Percentiles rank a stretch among this genome's conserved stretches.
These are phyloP conservation scores for Fusarium decemcellulare DNA, from an alignment of 2,329 filamentous ascomycete genomes.

Conservation along the genomic window DNA sequence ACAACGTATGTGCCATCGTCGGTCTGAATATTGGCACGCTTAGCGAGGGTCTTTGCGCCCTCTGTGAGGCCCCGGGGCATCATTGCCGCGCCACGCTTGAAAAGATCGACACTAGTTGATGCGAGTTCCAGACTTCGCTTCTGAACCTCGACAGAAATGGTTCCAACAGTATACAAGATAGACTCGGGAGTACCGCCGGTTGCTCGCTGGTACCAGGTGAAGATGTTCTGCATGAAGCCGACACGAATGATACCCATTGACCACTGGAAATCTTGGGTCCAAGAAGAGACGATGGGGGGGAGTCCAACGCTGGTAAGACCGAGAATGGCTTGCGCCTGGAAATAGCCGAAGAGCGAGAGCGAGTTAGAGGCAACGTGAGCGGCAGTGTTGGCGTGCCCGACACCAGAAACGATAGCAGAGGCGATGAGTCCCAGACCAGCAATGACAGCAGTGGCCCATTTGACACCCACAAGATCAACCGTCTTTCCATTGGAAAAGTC, in stretches of 20 bases:
- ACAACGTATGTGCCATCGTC: conserved; percentile 73
- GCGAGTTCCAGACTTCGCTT: conserved; percentile 67
- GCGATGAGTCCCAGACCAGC: conserved; percentile 86
- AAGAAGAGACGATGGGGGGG: conserved; percentile 89
- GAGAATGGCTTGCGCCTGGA: conserved; percentile 93
- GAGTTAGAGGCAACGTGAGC: conserved; percentile 95
- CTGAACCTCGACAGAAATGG: conserved; percentile 86
- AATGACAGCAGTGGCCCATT: conserved; percentile 91
- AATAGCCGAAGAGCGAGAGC: conserved; percentile 93
- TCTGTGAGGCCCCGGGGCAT: conserved; percentile 59
- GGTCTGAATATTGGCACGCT: conserved; percentile 68
- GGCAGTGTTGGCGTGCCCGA: conserved; percentile 94
- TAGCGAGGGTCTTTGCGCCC: conserved; percentile 61
- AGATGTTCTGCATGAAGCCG: conserved; percentile 88
- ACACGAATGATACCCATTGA: conserved; percentile 95
- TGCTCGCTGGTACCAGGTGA: conserved; percentile 95
- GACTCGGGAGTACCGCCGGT: conserved; percentile 89
- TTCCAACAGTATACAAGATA: conserved; percentile 80
- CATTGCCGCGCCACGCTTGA: conserved; percentile 69
- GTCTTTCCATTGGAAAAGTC: conserved; percentile 92
- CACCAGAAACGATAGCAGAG: conserved; percentile 89
- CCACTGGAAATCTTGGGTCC: conserved; percentile 99
- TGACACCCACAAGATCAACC: conserved; percentile 88
- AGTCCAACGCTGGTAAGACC: conserved; percentile 86
- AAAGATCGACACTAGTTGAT: conserved; percentile 57